A percentile compares a stretch with the other conserved stretches of the same genome.
Conservation (phyloP, 768 basidiomycete species). For the Fibroporia radiculosa region DNA sequence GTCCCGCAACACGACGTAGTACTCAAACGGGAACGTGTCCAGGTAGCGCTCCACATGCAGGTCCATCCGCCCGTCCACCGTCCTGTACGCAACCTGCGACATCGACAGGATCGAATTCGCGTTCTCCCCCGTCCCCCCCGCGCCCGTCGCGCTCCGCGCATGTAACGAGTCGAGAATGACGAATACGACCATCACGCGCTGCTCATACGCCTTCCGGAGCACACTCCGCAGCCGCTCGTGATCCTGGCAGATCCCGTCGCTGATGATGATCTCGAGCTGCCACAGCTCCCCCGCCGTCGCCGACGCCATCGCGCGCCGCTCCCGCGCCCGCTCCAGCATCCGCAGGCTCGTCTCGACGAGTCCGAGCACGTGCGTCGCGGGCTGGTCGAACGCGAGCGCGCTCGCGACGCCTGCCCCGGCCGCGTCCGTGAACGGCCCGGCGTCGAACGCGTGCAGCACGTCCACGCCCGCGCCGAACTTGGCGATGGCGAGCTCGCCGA, state of each 20-base stretch:
- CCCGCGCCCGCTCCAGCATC: slow-evolving; percentile 71
- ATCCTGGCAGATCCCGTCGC: slow-evolving; percentile 97
- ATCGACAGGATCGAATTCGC: slow-evolving; percentile 85
- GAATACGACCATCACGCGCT: slow-evolving; percentile 93
- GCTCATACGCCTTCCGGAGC: slow-evolving; percentile 80
- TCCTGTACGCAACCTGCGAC: slow-evolving; percentile 86
- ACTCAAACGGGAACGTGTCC: slow-evolving; percentile 97
- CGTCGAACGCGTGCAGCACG: slow-evolving; percentile 79
- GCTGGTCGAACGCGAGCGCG: slow-evolving; percentile 85
- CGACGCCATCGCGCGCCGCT: slow-evolving; percentile 51
- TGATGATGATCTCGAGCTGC: slow-evolving; percentile 98
- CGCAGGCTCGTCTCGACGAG: slow-evolving; percentile 74
- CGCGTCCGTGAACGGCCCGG: slow-evolving; percentile 72
- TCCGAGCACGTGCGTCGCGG: slow-evolving; percentile 77
- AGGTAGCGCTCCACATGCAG: slow-evolving; percentile 83
- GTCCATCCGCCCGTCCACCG: slow-evolving; percentile 75
- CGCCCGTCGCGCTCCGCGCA: slow-evolving; percentile 21
- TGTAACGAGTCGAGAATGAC: slow-evolving; percentile 89
- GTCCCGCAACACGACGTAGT: slow-evolving; percentile 86
- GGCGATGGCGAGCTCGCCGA: slow-evolving; percentile 89
- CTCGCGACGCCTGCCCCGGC: slow-evolving; percentile 75
- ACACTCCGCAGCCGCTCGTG: slow-evolving; percentile 77
- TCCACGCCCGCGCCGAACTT: slow-evolving; percentile 87
- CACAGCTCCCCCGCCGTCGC: slow-evolving; percentile 77
- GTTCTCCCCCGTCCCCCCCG: neutral